These are phyloP conservation scores for Erodium texanum DNA, from an alignment of 441 rosid species.

Conservation along the genomic window DNA sequence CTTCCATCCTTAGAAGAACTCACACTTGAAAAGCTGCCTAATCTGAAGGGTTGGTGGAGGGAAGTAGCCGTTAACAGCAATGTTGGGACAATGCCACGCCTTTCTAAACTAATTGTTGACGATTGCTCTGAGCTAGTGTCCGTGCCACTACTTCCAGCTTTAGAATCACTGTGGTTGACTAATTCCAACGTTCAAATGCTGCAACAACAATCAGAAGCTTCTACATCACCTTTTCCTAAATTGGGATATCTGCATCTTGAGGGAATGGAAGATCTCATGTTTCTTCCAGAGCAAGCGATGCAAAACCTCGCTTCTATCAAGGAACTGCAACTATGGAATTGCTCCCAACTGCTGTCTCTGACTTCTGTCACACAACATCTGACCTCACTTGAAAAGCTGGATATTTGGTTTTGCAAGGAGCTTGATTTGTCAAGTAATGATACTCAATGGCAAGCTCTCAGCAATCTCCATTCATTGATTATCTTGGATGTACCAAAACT, in stretches of 20 bases:
- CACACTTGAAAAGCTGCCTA: background rate
- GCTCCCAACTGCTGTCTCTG: conserved; percentile 15
- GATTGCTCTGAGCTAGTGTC: conserved; percentile 15
- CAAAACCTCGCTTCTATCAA: conserved; percentile 17
- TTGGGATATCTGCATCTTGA: background rate
- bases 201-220: background rate
- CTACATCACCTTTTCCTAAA: conserved; percentile 3
- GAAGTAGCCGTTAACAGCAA: too few species aligned
- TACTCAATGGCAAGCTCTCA: conserved; percentile 15
- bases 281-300: conserved; percentile 13
- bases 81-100: conserved; percentile 11
- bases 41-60: conserved; percentile 20
- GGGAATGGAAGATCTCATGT: conserved; percentile 2
- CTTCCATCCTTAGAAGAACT: conserved; percentile 10
- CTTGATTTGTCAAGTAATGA: conserved; percentile 15
- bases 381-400: conserved; percentile 12
- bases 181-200: background rate
- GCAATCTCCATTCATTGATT: conserved; percentile 3
- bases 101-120: conserved; percentile 11
- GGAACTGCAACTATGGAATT: background rate
- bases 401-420: conserved; percentile 9
- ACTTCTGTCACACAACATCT: conserved; percentile 11
- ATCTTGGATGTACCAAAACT: conserved; percentile 6
- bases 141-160: conserved; percentile 14
- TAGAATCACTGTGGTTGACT: background rate